Percentiles rank a stretch among this genome's conserved stretches.
Evolutionary conservation across 2,329 filamentous ascomycete species (phyloP).

Genomic region (Botrytis aclada): DNA sequence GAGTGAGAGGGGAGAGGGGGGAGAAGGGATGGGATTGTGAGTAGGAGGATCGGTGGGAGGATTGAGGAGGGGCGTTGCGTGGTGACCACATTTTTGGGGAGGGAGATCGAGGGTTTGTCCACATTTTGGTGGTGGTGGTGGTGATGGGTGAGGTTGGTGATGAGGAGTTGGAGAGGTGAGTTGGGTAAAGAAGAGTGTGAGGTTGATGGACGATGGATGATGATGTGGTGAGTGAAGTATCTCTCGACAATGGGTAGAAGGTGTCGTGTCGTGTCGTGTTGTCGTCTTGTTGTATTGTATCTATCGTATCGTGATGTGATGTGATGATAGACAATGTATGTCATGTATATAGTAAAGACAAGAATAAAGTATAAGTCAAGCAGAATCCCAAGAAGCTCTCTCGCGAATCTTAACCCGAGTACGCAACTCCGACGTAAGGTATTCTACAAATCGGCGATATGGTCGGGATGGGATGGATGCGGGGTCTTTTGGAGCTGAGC

Average conservation of each 20-base stretch:
- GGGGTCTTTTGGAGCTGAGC: conserved; percentile 3
- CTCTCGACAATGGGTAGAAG: not conserved
- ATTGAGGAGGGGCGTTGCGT: not conserved
- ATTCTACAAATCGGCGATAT: not conserved
- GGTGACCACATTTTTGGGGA: conserved; percentile 12
- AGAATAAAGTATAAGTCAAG: no score
- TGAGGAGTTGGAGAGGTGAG: not conserved
- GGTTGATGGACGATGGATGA: not conserved
- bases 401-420: conserved; percentile 5
- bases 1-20: conserved; percentile 25
- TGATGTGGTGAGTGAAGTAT: not conserved
- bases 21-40: conserved; percentile 23
- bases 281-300: no score
- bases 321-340: not conserved
- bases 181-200: not conserved
- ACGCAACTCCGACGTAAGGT: conserved; percentile 7
- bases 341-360: not conserved
- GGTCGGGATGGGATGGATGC: not conserved
- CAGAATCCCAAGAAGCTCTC: not conserved
- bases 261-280: no score
- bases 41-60: not conserved
- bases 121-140: not conserved
- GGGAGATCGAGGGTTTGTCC: conserved; percentile 4
- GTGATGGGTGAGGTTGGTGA: not conserved
- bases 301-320: not conserved